Evolutionary conservation across 2,329 filamentous ascomycete species (phyloP), one percentile per base, ranked within the genome.

Genomic region (Botrytis elliptica): DNA sequence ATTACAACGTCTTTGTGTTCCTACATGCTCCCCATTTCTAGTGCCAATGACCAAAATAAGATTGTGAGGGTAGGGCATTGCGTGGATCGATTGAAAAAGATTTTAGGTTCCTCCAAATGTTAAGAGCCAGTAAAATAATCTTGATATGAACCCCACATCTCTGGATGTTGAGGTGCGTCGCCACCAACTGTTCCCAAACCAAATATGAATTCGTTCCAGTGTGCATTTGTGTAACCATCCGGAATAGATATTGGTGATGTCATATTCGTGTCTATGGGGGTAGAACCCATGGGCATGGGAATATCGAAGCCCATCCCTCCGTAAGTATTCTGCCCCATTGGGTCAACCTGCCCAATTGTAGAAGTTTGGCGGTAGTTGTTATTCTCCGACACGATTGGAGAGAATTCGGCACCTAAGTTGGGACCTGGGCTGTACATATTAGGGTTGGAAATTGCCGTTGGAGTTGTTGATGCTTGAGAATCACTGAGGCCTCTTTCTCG

Each of bases 201-300:
- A 36, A 44, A 72, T 36, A 72, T 59, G 25, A 72, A 72, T 29
- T 72, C 71, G 25, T 72, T 72, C 71, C 71, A 72, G 59, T 72
- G 71, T 16, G 49, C 22, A 69, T 72, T 67, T 46, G 64, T 60
- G 25, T 69, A 72, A 46, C 55, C 52, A 12, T 69, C 64, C 25
- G 71, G 22, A 8, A 42, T 46, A 38, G 38, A 9, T 49, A 52
- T 12, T 40, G 55, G 66, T 1, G 49, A 42, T 57, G 12, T 4
- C 36, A 69, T 69, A 25, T 69, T 57, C 10, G 40, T n/a, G 60
- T 72, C 63, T 49, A 68, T 69, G 29, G 71, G 25, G 9, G 55
- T 59, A 40, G 49, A 57, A 42, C 33, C 18, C 33, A 72, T 46
- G 18, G 63, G 49, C 29, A 67, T 69, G n/a, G 71, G n/a, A 44